Conservation (phyloP, 2,329 filamentous ascomycete genomes). For the Colletotrichum echinochloae region DNA sequence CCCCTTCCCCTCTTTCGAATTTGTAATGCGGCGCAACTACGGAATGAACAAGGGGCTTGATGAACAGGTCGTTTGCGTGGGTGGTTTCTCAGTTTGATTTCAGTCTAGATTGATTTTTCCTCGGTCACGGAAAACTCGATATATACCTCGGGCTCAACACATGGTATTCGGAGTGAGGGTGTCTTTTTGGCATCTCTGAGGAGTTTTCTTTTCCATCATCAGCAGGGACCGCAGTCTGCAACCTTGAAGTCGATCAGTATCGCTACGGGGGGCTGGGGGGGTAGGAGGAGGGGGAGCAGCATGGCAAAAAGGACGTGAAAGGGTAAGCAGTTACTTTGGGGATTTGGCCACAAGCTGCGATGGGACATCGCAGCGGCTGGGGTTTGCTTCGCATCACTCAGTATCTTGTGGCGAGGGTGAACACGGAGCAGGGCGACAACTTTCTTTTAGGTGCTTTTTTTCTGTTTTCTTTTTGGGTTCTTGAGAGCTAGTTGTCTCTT, state of each 20-base stretch:
- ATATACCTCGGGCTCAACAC: slow-evolving; percentile 41
- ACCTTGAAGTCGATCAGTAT: slow-evolving; percentile 40
- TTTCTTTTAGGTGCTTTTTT: neutral
- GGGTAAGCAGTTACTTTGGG: slow-evolving; percentile 25
- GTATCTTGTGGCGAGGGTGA: slow-evolving; percentile 34
- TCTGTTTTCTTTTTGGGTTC: slow-evolving; percentile 4
- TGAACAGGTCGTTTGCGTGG: slow-evolving; percentile 25
- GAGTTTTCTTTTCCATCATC: slow-evolving; percentile 40
- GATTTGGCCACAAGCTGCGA: slow-evolving; percentile 18
- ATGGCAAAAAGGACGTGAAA: slow-evolving; percentile 33
- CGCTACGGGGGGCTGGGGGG: slow-evolving; percentile 30
- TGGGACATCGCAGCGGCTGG: slow-evolving; percentile 32
- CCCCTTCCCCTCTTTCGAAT: neutral
- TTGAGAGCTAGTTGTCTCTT: slow-evolving; percentile 30
- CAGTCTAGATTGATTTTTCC: slow-evolving; percentile 36
- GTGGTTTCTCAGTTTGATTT: slow-evolving; percentile 37
- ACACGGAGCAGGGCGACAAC: slow-evolving; percentile 33
- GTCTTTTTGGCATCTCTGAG: slow-evolving; percentile 39
- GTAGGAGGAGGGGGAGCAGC: slow-evolving; percentile 33
- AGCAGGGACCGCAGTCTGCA: slow-evolving; percentile 40
- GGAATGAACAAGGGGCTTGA: slow-evolving; percentile 12
- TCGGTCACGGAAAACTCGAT: slow-evolving; percentile 40
- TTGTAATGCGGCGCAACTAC: slow-evolving; percentile 18
- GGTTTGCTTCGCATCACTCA: slow-evolving; percentile 32
- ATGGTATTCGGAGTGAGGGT: slow-evolving; percentile 40